Percentiles rank a stretch among this genome's conserved stretches.
Conservation (phyloP, 2,329 filamentous ascomycete species). For the Aspergillus proliferans region DNA sequence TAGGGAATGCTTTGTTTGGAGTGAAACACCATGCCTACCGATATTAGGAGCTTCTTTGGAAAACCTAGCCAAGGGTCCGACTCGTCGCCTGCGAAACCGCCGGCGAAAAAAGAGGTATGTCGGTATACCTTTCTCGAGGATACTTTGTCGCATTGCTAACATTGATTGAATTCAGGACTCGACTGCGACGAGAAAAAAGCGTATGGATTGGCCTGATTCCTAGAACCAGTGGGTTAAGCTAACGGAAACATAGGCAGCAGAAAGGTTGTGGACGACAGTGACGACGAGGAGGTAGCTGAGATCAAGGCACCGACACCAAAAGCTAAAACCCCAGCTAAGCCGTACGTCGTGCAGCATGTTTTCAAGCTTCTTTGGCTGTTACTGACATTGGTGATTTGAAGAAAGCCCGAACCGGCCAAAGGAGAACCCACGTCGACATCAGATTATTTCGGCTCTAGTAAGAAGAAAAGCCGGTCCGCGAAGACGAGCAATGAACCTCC, state of each 20-base stretch:
- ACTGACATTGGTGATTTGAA: slow-evolving; percentile 12
- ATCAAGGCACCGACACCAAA: slow-evolving; percentile 33
- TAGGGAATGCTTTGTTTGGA: slow-evolving; percentile 2
- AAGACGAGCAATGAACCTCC: slow-evolving; percentile 21
- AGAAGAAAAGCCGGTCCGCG: slow-evolving; percentile 47
- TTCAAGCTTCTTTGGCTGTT: background rate
- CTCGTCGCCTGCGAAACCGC: slow-evolving; percentile 41
- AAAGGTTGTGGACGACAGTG: slow-evolving; percentile 74
- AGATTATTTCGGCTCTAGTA: slow-evolving; percentile 56
- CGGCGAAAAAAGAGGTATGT: slow-evolving; percentile 39
- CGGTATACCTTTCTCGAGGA: slow-evolving; percentile 10
- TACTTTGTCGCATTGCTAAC: slow-evolving; percentile 5
- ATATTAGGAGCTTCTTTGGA: slow-evolving; percentile 88
- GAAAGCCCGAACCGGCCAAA: slow-evolving; percentile 46
- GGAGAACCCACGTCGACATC: slow-evolving; percentile 56
- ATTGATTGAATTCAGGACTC: slow-evolving; percentile 16
- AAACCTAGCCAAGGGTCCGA: slow-evolving; percentile 57
- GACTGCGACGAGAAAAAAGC: slow-evolving; percentile 26
- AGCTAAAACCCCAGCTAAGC: slow-evolving; percentile 36
- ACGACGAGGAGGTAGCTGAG: slow-evolving; percentile 61
- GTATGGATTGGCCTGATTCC: slow-evolving; percentile 18
- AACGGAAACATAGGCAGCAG: slow-evolving; percentile 40
- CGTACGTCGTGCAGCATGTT: slow-evolving; percentile 36
- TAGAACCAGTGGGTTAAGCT: background rate
- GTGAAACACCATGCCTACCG: slow-evolving; percentile 59